A percentile compares a stretch with the other conserved stretches of the same genome.
Conservation (phyloP, 2,329 filamentous ascomycete genomes). For the Aspergillus eucalypticola region DNA sequence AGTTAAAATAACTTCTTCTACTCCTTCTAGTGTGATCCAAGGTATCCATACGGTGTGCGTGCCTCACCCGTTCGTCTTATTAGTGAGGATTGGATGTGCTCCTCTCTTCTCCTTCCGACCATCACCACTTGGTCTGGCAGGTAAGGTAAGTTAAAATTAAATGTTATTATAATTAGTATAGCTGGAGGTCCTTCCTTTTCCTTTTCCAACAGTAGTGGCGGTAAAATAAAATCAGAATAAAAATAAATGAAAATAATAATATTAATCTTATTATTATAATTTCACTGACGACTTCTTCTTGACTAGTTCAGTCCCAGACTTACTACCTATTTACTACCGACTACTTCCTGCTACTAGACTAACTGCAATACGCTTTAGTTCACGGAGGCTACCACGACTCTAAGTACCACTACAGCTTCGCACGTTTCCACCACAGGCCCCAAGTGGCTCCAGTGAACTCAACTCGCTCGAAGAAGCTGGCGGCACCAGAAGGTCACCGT, state of each 20-base stretch:
- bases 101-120: background rate
- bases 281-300: conserved; percentile 1
- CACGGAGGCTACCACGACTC: conserved; percentile 1
- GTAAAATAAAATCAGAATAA: background rate
- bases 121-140: background rate
- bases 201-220: background rate
- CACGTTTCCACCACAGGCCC: conserved; percentile 21
- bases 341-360: background rate
- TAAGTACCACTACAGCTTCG: conserved; percentile 13
- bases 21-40: no score
- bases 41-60: no score
- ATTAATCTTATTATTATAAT: background rate
- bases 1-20: no score
- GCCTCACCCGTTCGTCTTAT: no score
- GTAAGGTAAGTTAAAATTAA: conserved; percentile 10
- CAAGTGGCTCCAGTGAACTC: conserved; percentile 18
- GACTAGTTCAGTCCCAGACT: conserved; percentile 9
- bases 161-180: conserved; percentile 10
- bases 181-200: background rate
- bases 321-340: background rate
- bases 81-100: background rate
- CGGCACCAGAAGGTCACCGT: conserved; percentile 37
- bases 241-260: background rate
- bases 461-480: conserved; percentile 29
- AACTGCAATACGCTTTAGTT: background rate